These are phyloP conservation scores for Physcomitrellopsis africana DNA, from an alignment of 225 moss, liverwort and hornwort genomes.

Conservation along the genomic window DNA sequence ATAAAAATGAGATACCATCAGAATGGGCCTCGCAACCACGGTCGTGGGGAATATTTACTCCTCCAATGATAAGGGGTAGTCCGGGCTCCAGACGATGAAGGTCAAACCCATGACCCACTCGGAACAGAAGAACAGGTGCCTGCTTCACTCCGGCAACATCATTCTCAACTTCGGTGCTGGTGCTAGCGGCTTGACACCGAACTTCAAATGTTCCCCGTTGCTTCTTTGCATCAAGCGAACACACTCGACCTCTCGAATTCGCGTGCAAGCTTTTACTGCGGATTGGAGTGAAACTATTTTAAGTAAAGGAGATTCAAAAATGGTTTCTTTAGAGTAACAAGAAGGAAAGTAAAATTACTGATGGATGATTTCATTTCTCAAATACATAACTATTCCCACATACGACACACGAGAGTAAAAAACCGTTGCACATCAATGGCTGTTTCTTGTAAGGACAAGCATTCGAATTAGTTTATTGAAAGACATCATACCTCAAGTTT, in stretches of 20 bases:
- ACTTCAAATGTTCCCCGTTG: slow-evolving; percentile 19
- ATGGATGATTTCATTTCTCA: neutral
- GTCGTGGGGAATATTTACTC: slow-evolving; percentile 91
- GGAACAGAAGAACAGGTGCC: slow-evolving; percentile 80
- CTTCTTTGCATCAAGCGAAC: neutral
- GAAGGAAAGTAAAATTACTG: neutral
- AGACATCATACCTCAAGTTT: slow-evolving; percentile 23
- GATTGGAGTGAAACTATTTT: slow-evolving; percentile 18
- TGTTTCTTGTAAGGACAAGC: neutral
- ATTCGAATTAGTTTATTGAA: neutral
- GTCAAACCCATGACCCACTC: slow-evolving; percentile 95
- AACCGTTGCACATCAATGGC: neutral
- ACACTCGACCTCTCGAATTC: slow-evolving; percentile 29
- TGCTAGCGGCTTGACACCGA: slow-evolving; percentile 55
- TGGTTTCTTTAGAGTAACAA: neutral
- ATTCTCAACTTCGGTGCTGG: slow-evolving; percentile 56
- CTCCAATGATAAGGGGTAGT: slow-evolving; percentile 87
- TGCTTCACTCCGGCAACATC: slow-evolving; percentile 48
- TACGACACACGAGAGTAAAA: neutral
- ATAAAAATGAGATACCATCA: slow-evolving; percentile 56
- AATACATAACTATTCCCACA: too few species aligned
- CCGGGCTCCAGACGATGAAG: slow-evolving; percentile 90
- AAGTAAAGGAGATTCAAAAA: slow-evolving; percentile 36
- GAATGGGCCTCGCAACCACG: slow-evolving; percentile 98
- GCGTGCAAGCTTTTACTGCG: slow-evolving; percentile 34